Evolutionary conservation across 306 rosid genomes (phyloP).

Genomic region (Erythrophleum fordii): DNA sequence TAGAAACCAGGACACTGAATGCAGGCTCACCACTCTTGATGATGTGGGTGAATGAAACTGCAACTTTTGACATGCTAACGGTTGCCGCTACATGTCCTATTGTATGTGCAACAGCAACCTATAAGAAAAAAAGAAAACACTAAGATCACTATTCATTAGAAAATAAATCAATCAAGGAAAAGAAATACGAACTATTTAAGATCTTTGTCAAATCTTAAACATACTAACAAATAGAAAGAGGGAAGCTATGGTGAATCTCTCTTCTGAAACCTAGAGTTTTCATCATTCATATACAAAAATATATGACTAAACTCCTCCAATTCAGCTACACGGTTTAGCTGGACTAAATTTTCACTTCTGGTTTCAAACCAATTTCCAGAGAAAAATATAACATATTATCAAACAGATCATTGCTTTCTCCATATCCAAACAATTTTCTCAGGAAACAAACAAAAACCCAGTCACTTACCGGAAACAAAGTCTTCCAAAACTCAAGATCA

Average conservation of each 20-base stretch:
- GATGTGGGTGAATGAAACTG: conserved; percentile 96
- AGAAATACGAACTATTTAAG: neutral
- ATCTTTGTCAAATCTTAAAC: neutral
- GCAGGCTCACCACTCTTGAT: conserved; percentile 99
- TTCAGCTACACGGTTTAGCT: conserved; percentile 29
- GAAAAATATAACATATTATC: conserved; percentile 24
- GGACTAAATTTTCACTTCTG: neutral
- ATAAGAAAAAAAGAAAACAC: conserved; percentile 26
- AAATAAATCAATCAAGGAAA: neutral
- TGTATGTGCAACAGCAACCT: conserved; percentile 99
- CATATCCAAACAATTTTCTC: conserved; percentile 39
- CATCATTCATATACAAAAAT: conserved; percentile 6
- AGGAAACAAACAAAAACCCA: conserved; percentile 54
- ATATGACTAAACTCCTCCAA: conserved; percentile 16
- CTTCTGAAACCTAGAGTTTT: neutral
- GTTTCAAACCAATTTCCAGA: conserved; percentile 30
- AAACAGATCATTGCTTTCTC: conserved; percentile 45
- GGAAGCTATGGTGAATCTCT: neutral
- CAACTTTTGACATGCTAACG: conserved; percentile 99
- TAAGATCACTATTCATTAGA: conserved; percentile 28
- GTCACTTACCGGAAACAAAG: conserved; percentile 85
- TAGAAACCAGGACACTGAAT: conserved; percentile 90
- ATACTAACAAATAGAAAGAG: neutral
- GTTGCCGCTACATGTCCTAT: conserved; percentile 99
- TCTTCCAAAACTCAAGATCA: conserved; percentile 93